These are phyloP conservation scores for Chrysanthemum seticuspe DNA, from an alignment of 129 eudicot species.

Conservation along the genomic window DNA sequence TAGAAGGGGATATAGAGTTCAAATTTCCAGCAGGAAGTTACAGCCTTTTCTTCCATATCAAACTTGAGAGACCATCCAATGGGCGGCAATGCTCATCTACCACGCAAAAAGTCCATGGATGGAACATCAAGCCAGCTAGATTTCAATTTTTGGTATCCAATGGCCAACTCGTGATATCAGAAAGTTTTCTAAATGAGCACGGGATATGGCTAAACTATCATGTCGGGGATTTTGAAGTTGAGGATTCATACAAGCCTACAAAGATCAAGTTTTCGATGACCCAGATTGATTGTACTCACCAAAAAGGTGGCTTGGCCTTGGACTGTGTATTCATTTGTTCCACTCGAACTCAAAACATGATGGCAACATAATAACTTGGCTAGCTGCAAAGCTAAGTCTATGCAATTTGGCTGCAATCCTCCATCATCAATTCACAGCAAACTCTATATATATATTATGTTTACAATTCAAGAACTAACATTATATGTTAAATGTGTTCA, in stretches of 20 bases:
- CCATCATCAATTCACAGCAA: too few species aligned
- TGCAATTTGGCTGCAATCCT: too few species aligned
- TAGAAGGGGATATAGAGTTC: constrained; percentile 66
- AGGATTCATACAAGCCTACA: constrained; percentile 31
- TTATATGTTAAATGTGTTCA: too few species aligned
- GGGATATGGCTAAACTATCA: constrained; percentile 52
- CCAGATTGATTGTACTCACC: constrained; percentile 86
- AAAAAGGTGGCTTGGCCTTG: constrained; percentile 77
- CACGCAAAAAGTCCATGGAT: constrained; percentile 55
- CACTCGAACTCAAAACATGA: constrained; percentile 15
- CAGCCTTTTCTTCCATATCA: constrained; percentile 65
- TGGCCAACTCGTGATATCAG: constrained; percentile 37
- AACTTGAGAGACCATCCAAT: constrained; percentile 41
- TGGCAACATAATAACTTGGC: too few species aligned
- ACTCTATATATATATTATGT: too few species aligned
- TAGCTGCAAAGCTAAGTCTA: too few species aligned
- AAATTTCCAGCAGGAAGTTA: constrained; percentile 65
- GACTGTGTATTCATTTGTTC: constrained; percentile 64
- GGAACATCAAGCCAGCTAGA: constrained; percentile 62
- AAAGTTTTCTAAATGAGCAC: constrained; percentile 40
- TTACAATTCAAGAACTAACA: too few species aligned
- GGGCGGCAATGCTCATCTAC: neutral
- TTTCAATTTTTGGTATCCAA: constrained; percentile 50
- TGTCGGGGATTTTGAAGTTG: constrained; percentile 67
- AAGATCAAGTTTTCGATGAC: constrained; percentile 67